Evolutionary conservation across 2,329 filamentous ascomycete genomes (phyloP).

Genomic region (Xylogone sp.): DNA sequence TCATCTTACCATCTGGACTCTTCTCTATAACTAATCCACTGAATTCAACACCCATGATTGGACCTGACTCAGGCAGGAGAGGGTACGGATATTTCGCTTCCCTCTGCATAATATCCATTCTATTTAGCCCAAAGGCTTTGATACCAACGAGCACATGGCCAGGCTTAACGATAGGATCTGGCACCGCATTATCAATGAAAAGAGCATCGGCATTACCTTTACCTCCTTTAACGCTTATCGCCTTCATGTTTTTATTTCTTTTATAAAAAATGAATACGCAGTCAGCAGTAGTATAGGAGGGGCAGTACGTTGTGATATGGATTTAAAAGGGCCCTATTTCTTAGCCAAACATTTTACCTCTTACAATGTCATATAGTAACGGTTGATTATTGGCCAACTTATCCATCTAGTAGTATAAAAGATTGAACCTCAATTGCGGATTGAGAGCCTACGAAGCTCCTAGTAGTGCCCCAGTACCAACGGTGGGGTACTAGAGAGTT

Average conservation of each 20-base stretch:
- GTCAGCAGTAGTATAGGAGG: no score
- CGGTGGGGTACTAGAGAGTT: no score
- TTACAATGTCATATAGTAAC: no score
- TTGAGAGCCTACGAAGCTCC: no score
- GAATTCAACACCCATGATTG: conserved; percentile 75
- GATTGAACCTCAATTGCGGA: no score
- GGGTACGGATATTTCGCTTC: conserved; percentile 61
- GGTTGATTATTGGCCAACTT: no score
- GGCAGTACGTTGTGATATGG: not conserved
- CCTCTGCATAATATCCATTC: conserved; percentile 78
- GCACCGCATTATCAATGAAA: conserved; percentile 36
- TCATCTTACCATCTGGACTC: conserved; percentile 36
- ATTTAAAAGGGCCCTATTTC: no score
- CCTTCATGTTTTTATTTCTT: not conserved
- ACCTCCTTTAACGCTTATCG: not conserved
- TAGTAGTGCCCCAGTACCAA: no score
- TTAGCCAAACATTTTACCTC: no score
- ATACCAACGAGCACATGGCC: conserved; percentile 77
- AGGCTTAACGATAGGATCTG: conserved; percentile 43
- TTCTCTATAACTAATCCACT: conserved; percentile 63
- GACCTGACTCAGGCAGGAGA: conserved; percentile 64
- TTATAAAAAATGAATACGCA: not conserved
- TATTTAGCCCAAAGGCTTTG: conserved; percentile 80
- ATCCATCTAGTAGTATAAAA: no score
- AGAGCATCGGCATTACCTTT: conserved; percentile 3